These are phyloP conservation scores for Wolfiporia cocos DNA, from an alignment of 1,284 basidiomycete species.

Conservation along the genomic window DNA sequence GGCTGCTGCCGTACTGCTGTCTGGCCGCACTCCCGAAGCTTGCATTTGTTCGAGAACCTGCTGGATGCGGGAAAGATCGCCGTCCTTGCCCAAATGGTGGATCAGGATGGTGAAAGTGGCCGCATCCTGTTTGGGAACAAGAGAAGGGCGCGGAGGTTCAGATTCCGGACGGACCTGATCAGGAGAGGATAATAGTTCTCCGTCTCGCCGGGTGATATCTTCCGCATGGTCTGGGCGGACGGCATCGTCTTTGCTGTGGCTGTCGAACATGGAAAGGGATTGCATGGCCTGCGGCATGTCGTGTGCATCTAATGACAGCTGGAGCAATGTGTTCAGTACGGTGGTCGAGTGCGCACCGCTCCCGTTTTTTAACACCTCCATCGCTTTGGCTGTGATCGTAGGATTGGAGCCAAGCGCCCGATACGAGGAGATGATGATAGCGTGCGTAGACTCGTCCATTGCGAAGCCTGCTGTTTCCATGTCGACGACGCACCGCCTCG, in stretches of 20 bases:
- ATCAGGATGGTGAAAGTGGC: constrained; percentile 63
- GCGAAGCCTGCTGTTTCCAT: constrained; percentile 55
- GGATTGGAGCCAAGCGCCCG: constrained; percentile 53
- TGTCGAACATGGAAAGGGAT: constrained; percentile 45
- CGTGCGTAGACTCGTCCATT: constrained; percentile 51
- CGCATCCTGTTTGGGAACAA: constrained; percentile 31
- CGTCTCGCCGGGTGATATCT: constrained; percentile 29
- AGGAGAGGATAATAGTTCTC: constrained; percentile 11
- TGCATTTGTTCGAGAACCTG: constrained; percentile 44
- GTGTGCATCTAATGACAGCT: constrained; percentile 48
- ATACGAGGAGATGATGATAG: constrained; percentile 51
- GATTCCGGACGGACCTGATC: background rate
- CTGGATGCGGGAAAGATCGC: constrained; percentile 40
- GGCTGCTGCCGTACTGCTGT: constrained; percentile 41
- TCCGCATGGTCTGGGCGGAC: constrained; percentile 22
- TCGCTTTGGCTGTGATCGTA: constrained; percentile 44
- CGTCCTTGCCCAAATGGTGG: constrained; percentile 43
- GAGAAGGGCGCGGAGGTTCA: background rate
- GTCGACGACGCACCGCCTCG: constrained; percentile 39
- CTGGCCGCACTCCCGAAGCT: constrained; percentile 35
- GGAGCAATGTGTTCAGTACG: constrained; percentile 60
- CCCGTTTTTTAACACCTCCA: constrained; percentile 39
- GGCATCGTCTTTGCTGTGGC: constrained; percentile 14
- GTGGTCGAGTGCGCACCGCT: constrained; percentile 35
- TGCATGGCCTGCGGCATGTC: constrained; percentile 41